These are phyloP conservation scores for Sicyos edulis DNA, from an alignment of 306 rosid genomes.

Conservation along the genomic window DNA sequence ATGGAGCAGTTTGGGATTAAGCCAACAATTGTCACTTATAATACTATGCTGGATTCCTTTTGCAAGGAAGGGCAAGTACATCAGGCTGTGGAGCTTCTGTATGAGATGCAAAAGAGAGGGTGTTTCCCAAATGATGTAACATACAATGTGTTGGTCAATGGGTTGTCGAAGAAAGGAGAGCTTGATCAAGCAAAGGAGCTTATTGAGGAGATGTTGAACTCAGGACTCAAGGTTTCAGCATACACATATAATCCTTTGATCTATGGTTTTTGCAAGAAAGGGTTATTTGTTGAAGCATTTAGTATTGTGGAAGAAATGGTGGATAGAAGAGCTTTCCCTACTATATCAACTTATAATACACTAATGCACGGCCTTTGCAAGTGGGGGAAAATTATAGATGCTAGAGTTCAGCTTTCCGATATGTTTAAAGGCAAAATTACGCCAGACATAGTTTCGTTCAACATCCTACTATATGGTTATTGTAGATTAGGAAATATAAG, in stretches of 20 bases:
- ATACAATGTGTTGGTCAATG: conserved; percentile 58
- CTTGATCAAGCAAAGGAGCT: conserved; percentile 45
- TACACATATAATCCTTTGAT: conserved; percentile 59
- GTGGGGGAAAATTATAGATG: conserved; percentile 50
- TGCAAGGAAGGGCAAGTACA: conserved; percentile 62
- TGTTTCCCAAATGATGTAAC: conserved; percentile 48
- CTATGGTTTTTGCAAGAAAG: conserved; percentile 43
- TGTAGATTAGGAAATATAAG: conserved; percentile 42
- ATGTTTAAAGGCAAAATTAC: conserved; percentile 36
- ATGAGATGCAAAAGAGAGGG: conserved; percentile 45
- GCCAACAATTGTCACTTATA: conserved; percentile 53
- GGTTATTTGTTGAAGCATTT: conserved; percentile 45
- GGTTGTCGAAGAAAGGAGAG: conserved; percentile 55
- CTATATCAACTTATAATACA: conserved; percentile 54
- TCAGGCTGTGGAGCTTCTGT: conserved; percentile 42
- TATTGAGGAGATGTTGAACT: conserved; percentile 45
- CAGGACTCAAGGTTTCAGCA: conserved; percentile 49
- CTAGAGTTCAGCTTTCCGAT: conserved; percentile 36
- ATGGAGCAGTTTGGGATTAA: conserved; percentile 54
- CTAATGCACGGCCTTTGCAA: conserved; percentile 56
- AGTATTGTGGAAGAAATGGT: conserved; percentile 49
- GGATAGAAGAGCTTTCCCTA: conserved; percentile 39
- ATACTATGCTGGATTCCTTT: conserved; percentile 55
- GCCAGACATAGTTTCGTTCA: conserved; percentile 66
- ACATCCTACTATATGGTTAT: conserved; percentile 57